phyloP scores from a whole-genome alignment of 176 grass and related monocot genomes.

The Secale cereale region DNA sequence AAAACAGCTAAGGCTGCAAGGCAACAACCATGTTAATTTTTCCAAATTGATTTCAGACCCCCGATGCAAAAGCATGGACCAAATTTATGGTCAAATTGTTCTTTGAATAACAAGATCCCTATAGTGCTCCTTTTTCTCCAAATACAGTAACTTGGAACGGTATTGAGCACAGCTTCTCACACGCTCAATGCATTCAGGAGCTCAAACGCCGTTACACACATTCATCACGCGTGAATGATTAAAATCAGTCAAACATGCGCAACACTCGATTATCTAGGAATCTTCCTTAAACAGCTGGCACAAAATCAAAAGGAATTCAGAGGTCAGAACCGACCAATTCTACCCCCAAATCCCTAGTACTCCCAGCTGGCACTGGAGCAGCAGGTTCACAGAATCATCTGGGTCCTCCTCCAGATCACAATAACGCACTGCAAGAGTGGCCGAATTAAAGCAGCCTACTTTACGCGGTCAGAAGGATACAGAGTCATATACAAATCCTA shows the following conservation, averaged over 20 bases:
- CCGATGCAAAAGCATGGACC: background rate
- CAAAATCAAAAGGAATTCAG: background rate
- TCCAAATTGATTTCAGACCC: background rate
- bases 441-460: background rate
- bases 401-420: background rate
- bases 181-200: background rate
- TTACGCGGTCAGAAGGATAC: background rate
- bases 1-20: background rate
- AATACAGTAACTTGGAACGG: background rate
- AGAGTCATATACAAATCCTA: background rate
- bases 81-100: background rate
- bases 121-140: background rate
- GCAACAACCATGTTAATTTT: background rate
- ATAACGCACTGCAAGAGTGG: background rate
- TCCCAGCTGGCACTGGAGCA: background rate
- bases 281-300: background rate
- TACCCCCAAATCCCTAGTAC: background rate
- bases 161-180: background rate
- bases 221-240: background rate
- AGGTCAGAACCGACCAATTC: background rate
- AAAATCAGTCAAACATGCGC: background rate
- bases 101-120: background rate
- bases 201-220: background rate
- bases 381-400: background rate
- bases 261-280: background rate